phyloP scores from a whole-genome alignment of 495 filamentous ascomycete genomes.

The Penicillium lividum region DNA sequence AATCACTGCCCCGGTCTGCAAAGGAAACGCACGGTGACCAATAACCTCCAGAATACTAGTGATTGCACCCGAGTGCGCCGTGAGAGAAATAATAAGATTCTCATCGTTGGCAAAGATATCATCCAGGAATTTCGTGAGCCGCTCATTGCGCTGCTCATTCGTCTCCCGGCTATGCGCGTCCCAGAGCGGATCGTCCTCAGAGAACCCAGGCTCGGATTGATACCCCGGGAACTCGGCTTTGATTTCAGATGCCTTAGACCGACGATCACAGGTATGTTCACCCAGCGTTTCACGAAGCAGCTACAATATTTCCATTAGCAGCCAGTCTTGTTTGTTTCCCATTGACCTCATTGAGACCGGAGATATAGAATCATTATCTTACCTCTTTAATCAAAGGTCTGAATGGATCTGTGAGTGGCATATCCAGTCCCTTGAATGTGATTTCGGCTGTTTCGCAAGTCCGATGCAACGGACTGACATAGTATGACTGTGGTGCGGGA shows the following conservation, averaged over 20 bases:
- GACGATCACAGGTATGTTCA: constrained; percentile 79
- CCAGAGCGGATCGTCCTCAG: constrained; percentile 63
- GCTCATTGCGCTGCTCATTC: constrained; percentile 52
- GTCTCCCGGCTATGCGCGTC: constrained; percentile 55
- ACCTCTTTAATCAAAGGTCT: constrained; percentile 68
- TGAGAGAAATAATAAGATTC: constrained; percentile 66
- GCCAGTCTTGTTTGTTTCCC: background rate
- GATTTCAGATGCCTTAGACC: constrained; percentile 62
- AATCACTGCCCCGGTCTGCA: constrained; percentile 71
- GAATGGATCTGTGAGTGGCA: constrained; percentile 56
- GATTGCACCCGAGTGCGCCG: constrained; percentile 74
- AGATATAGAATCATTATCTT: constrained; percentile 2
- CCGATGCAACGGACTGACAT: constrained; percentile 72
- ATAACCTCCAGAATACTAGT: constrained; percentile 58
- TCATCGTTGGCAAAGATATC: constrained; percentile 63
- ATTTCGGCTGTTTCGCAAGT: constrained; percentile 66
- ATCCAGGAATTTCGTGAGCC: constrained; percentile 57
- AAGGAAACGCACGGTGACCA: constrained; percentile 63
- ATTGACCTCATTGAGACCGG: background rate
- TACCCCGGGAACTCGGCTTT: constrained; percentile 57
- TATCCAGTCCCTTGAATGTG: constrained; percentile 58
- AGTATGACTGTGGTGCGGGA: constrained; percentile 67
- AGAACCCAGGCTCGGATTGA: constrained; percentile 63
- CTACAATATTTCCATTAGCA: constrained; percentile 12
- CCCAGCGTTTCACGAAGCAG: constrained; percentile 72